Percentiles rank a stretch among this genome's conserved stretches.
Evolutionary conservation across 371 early-diverging fungal species (phyloP).

Genomic region (Mucor circinelloides): DNA sequence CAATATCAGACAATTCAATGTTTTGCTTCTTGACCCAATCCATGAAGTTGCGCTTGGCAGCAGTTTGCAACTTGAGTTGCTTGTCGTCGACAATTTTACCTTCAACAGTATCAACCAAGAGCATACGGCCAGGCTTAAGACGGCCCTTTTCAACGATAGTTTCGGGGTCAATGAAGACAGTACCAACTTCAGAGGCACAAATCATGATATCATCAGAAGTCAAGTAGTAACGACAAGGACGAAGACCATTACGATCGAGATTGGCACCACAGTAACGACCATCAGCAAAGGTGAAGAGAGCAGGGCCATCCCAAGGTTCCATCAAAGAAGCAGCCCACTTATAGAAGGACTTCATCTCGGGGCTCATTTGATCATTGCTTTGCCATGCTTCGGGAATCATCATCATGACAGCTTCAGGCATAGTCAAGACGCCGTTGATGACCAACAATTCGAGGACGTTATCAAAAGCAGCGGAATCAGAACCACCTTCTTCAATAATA

Average conservation of each 20-base stretch:
- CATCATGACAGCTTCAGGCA: constrained; percentile 96
- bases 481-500: constrained; percentile 95
- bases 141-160: constrained; percentile 89
- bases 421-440: constrained; percentile 84
- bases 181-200: constrained; percentile 96
- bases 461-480: constrained; percentile 96
- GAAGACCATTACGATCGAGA: constrained; percentile 95
- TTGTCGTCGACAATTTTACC: constrained; percentile 90
- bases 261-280: constrained; percentile 96
- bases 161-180: constrained; percentile 82
- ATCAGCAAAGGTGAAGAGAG: constrained; percentile 94
- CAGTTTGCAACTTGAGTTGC: constrained; percentile 80
- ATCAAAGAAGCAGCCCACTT: constrained; percentile 95
- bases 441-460: constrained; percentile 94
- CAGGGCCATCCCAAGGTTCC: constrained; percentile 99
- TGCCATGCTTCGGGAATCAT: constrained; percentile 99
- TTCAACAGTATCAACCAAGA: constrained; percentile 94
- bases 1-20: constrained; percentile 69
- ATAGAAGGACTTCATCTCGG: constrained; percentile 91
- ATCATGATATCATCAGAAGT: constrained; percentile 93
- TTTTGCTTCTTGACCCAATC: constrained; percentile 85
- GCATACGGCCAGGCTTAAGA: constrained; percentile 95
- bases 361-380: constrained; percentile 81
- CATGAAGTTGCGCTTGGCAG: constrained; percentile 71
- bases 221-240: constrained; percentile 95